Evolutionary conservation across 768 basidiomycete species (phyloP), one percentile per base, ranked within the genome.

Genomic region (Mycena rebaudengoi): DNA sequence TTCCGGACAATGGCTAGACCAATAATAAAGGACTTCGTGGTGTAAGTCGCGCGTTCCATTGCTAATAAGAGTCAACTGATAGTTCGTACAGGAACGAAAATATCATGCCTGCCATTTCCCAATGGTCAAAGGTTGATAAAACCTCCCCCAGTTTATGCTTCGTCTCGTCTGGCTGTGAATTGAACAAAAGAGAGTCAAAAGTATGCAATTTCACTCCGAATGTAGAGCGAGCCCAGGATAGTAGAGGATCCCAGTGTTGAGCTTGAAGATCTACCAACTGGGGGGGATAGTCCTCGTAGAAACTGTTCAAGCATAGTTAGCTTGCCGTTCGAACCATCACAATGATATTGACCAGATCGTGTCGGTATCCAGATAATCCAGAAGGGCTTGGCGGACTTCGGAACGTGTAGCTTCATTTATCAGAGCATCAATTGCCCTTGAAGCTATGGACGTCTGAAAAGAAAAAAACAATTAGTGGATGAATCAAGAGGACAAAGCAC

Each of bases 331-430:
- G 33, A 32, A 28, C 23, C 53, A 45, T 35, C 33, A 57, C 52
- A 35, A 8, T 39, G 25, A 21, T 21, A 57, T 71, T 80, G 57
- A 94, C 95, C 93, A 95, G 63, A 98, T 86, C 1, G 98, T 95
- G 75, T 99, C 98, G 2, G 97, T 98, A 71, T 98, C 94, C 29
- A 99, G 79, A 76, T 98, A 99, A 60, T 88, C 86, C 41, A 98
- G 76, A 41, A 99, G 77, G 12, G 88, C 83, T 25, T 85, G 81
- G 32, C 86, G 85, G 20, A 96, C 91, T 58, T 92, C 84, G 16
- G 74, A 71, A 26, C 90, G 82, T 18, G 86, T 86, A 23, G 75
- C 70, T 51, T 83, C 78, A 54, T 92, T 85, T 18, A 79, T 71
- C 68, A 96, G 81, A 1, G 86, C 84, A 75, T 99, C 98, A 43